Percentiles rank a stretch among this genome's conserved stretches.
Evolutionary conservation across 2,329 filamentous ascomycete genomes (phyloP).

Genomic region (Torrubiellomyces zombiae): DNA sequence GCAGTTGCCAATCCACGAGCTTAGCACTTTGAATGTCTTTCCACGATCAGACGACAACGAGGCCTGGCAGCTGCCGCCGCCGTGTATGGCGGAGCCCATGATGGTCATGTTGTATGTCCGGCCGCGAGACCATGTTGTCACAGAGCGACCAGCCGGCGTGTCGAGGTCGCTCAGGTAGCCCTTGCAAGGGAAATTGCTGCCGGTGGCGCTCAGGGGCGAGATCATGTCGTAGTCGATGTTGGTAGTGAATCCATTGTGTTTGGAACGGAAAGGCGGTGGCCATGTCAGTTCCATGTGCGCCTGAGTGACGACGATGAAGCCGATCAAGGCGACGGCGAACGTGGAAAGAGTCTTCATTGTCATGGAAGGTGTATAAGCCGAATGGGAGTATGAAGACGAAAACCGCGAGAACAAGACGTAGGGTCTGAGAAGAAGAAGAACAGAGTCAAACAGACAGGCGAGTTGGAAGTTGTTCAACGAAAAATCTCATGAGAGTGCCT

Average conservation of each 20-base stretch:
- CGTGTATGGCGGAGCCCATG: constrained; percentile 43
- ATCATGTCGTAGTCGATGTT: constrained; percentile 58
- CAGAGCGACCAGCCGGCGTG: constrained; percentile 30
- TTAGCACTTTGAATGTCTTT: constrained; percentile 49
- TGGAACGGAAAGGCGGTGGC: constrained; percentile 36
- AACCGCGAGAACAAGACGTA: too few species aligned
- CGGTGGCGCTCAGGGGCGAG: constrained; percentile 41
- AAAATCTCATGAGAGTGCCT: too few species aligned
- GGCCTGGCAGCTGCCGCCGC: constrained; percentile 62
- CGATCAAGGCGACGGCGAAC: constrained; percentile 22
- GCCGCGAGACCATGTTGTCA: constrained; percentile 47
- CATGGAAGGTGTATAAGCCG: too few species aligned
- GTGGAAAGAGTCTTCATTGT: constrained; percentile 26
- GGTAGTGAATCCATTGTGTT: constrained; percentile 30
- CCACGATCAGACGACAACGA: constrained; percentile 59
- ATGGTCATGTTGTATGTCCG: constrained; percentile 46
- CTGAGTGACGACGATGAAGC: constrained; percentile 24
- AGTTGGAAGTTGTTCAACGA: too few species aligned
- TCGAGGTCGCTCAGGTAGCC: constrained; percentile 35
- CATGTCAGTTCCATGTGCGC: constrained; percentile 41
- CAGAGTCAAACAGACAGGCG: too few species aligned
- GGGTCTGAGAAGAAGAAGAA: too few species aligned
- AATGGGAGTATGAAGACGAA: too few species aligned
- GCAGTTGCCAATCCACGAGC: constrained; percentile 39
- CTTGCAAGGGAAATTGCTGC: constrained; percentile 63